Conservation (phyloP, 2,329 filamentous ascomycete species). For the Aspergillus hiratsukae region DNA sequence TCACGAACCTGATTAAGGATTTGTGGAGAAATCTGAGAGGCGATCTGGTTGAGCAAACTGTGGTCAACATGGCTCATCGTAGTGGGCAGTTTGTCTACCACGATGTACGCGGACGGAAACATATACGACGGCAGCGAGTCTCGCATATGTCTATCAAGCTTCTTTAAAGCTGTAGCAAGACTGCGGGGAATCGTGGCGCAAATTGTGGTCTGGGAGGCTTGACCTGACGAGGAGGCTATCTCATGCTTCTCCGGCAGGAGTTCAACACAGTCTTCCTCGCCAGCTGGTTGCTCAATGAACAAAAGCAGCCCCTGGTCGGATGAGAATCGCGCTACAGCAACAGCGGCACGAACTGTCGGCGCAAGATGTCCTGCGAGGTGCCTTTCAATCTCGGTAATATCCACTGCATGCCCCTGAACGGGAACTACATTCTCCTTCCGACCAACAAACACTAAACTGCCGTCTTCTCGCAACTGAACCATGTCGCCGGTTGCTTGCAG, state of each 20-base stretch:
- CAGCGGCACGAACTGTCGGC: conserved; percentile 21
- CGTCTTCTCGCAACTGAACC: conserved; percentile 26
- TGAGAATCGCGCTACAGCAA: conserved; percentile 21
- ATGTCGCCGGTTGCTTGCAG: conserved; percentile 31
- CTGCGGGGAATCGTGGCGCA: conserved; percentile 23
- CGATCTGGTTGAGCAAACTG: conserved; percentile 25
- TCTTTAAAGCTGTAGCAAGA: conserved; percentile 35
- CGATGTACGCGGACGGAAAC: conserved; percentile 41
- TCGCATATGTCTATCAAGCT: conserved; percentile 40
- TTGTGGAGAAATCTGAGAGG: conserved; percentile 20
- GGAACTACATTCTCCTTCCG: conserved; percentile 30
- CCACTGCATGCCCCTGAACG: conserved; percentile 37
- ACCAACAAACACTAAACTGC: conserved; percentile 28
- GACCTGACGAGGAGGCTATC: conserved; percentile 14
- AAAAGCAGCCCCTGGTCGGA: conserved; percentile 22
- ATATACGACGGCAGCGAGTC: conserved; percentile 45
- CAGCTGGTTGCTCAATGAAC: conserved; percentile 30
- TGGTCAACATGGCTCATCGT: conserved; percentile 27
- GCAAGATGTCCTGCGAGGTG: conserved; percentile 37
- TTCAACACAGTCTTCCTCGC: conserved; percentile 22
- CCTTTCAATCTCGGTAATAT: conserved; percentile 38
- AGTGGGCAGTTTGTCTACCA: conserved; percentile 36
- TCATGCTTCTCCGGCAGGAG: conserved; percentile 23
- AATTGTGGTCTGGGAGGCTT: conserved; percentile 12
- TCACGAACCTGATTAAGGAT: conserved; percentile 13